Evolutionary conservation across 2,329 filamentous ascomycete genomes (phyloP).

Genomic region (Neofusicoccum cordaticola): DNA sequence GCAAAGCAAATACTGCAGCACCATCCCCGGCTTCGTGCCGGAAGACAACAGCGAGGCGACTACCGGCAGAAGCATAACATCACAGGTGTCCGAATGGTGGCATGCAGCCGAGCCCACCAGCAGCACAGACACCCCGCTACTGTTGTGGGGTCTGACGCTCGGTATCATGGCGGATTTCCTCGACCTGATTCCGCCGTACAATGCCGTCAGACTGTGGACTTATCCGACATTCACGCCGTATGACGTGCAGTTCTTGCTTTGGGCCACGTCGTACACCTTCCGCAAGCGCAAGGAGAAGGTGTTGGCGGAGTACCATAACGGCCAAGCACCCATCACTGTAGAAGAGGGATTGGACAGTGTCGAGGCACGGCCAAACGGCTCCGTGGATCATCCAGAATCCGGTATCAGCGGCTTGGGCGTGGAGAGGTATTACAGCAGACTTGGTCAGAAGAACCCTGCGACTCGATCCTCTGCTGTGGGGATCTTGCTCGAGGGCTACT

Average conservation of each 20-base stretch:
- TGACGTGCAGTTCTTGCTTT: slow-evolving; percentile 60
- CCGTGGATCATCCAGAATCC: slow-evolving; percentile 32
- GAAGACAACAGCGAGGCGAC: slow-evolving; percentile 21
- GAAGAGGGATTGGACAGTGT: slow-evolving; percentile 28
- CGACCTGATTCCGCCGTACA: slow-evolving; percentile 63
- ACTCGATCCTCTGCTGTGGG: slow-evolving; percentile 42
- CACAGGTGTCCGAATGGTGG: slow-evolving; percentile 15
- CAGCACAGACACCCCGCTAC: slow-evolving; percentile 46
- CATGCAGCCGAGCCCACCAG: slow-evolving; percentile 31
- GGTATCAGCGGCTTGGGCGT: slow-evolving; percentile 46
- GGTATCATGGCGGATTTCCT: slow-evolving; percentile 67
- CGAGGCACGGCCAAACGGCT: slow-evolving; percentile 26
- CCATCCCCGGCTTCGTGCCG: slow-evolving; percentile 50
- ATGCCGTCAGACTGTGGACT: slow-evolving; percentile 61
- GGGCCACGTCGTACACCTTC: slow-evolving; percentile 58
- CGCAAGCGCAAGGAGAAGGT: slow-evolving; percentile 34
- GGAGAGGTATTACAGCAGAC: slow-evolving; percentile 36
- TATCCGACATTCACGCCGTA: slow-evolving; percentile 66
- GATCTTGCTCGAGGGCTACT: slow-evolving; percentile 53
- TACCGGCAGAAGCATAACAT: background rate
- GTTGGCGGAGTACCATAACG: background rate
- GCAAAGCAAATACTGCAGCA: slow-evolving; percentile 58
- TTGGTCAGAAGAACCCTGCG: slow-evolving; percentile 37
- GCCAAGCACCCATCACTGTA: slow-evolving; percentile 17
- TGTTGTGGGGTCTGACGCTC: slow-evolving; percentile 68